These are phyloP conservation scores for Lolium rigidum DNA, from an alignment of 176 grass and related monocot species.

Conservation along the genomic window DNA sequence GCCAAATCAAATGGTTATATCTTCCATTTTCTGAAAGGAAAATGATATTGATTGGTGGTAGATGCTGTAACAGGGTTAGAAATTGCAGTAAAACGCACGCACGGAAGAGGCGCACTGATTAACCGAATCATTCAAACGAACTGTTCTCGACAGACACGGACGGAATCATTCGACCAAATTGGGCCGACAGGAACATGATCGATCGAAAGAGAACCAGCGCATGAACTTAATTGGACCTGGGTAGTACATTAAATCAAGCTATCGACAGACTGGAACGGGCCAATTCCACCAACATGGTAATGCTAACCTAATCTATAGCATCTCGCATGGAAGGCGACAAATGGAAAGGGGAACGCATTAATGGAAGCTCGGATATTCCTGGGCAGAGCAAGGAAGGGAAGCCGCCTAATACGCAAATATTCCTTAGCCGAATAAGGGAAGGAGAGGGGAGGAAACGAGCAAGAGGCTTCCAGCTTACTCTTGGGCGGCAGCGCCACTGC, in stretches of 20 bases:
- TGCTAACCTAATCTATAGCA: too few species aligned
- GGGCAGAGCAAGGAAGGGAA: slow-evolving; percentile 37
- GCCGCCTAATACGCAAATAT: slow-evolving; percentile 24
- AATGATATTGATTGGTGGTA: background rate
- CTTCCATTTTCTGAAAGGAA: background rate
- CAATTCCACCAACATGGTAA: background rate
- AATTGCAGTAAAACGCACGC: background rate
- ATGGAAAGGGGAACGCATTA: background rate
- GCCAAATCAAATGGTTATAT: background rate
- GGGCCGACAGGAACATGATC: background rate
- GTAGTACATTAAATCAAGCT: slow-evolving; percentile 16
- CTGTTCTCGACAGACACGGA: background rate
- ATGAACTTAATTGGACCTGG: background rate
- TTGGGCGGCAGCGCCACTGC: slow-evolving; percentile 65
- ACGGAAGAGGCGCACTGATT: slow-evolving; percentile 8
- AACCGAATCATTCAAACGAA: slow-evolving; percentile 17
- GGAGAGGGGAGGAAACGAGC: background rate
- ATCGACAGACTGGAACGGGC: background rate
- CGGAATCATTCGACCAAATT: slow-evolving; percentile 20
- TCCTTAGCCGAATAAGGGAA: slow-evolving; percentile 14
- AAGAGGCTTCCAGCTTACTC: slow-evolving; percentile 57
- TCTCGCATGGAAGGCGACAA: background rate
- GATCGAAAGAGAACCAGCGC: background rate
- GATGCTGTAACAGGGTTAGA: slow-evolving; percentile 13
- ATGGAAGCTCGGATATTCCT: slow-evolving; percentile 46